phyloP scores from a whole-genome alignment of 2,329 filamentous ascomycete genomes.

The Sphaceloma murrayae region DNA sequence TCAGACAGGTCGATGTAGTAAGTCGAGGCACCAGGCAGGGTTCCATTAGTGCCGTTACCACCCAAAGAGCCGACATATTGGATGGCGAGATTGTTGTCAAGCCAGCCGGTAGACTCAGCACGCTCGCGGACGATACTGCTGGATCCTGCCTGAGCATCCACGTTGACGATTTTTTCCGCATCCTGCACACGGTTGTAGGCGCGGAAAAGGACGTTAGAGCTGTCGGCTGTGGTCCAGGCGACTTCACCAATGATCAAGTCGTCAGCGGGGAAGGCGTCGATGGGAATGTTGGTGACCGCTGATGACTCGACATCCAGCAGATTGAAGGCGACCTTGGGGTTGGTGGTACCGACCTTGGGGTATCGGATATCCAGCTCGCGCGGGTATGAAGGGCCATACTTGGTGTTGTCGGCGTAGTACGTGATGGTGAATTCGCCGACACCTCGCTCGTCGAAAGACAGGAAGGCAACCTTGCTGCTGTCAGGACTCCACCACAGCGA shows the following conservation, averaged over 20 bases:
- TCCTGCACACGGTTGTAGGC: conserved; percentile 62
- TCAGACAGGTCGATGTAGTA: conserved; percentile 62
- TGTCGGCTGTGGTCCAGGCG: conserved; percentile 54
- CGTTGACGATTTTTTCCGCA: conserved; percentile 50
- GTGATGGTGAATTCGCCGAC: conserved; percentile 57
- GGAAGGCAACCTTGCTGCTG: conserved; percentile 45
- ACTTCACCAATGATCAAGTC: conserved; percentile 60
- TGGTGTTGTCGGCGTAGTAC: conserved; percentile 54
- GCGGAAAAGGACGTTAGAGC: conserved; percentile 53
- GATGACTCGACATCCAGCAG: conserved; percentile 45
- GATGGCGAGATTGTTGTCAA: conserved; percentile 51
- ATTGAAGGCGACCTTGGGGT: conserved; percentile 54
- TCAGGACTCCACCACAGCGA: conserved; percentile 51
- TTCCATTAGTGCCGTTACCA: conserved; percentile 27
- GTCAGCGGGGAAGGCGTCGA: conserved; percentile 50
- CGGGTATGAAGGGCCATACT: conserved; percentile 52
- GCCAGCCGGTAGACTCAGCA: conserved; percentile 52
- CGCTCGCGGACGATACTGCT: conserved; percentile 46
- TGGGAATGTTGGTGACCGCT: conserved; percentile 38
- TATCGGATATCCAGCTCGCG: conserved; percentile 54
- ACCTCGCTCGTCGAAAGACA: conserved; percentile 55
- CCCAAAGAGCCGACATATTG: conserved; percentile 43
- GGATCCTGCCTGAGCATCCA: conserved; percentile 42
- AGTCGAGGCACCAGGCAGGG: conserved; percentile 26
- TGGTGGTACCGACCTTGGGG: conserved; percentile 59